A percentile compares a stretch with the other conserved stretches of the same genome.
phyloP scores from a whole-genome alignment of 192 early-diverging fungal genomes.

The Entomortierella lignicola region DNA sequence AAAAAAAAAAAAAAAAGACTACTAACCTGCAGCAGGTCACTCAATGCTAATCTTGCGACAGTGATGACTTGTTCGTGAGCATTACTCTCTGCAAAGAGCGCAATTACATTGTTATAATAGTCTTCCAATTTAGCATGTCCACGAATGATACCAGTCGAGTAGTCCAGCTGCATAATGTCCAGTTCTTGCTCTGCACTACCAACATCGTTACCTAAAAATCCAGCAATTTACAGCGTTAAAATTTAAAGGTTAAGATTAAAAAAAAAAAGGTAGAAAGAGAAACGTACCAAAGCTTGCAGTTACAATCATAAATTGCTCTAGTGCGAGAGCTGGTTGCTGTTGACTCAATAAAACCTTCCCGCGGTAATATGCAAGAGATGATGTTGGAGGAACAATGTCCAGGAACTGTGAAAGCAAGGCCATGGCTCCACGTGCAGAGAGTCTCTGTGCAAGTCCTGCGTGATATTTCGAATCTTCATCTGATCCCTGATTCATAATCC shows the following conservation, averaged over 20 bases:
- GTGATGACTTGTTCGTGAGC: conserved; percentile 34
- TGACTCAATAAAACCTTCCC: conserved; percentile 37
- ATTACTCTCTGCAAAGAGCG: conserved; percentile 9
- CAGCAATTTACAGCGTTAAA: neutral
- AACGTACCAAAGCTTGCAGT: conserved; percentile 40
- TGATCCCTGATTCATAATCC: conserved; percentile 4
- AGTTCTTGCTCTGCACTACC: conserved; percentile 39
- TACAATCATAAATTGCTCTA: conserved; percentile 37
- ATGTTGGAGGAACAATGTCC: conserved; percentile 22
- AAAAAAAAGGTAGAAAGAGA: neutral
- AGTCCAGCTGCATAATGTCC: conserved; percentile 49
- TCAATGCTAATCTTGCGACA: conserved; percentile 25
- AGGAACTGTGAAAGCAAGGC: conserved; percentile 24
- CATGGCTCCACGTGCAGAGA: conserved; percentile 29
- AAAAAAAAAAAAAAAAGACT: too few species aligned
- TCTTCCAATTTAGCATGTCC: conserved; percentile 48
- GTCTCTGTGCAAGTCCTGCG: conserved; percentile 33
- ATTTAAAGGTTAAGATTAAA: neutral
- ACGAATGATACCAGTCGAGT: conserved; percentile 6
- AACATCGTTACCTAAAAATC: conserved; percentile 33
- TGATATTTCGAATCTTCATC: conserved; percentile 21
- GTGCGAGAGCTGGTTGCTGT: conserved; percentile 15
- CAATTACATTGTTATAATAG: conserved; percentile 36
- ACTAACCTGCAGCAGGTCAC: conserved; percentile 17
- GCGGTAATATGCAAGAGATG: conserved; percentile 37